Evolutionary conservation across 345 rosid genomes (phyloP).

Genomic region (Mangifera indica): DNA sequence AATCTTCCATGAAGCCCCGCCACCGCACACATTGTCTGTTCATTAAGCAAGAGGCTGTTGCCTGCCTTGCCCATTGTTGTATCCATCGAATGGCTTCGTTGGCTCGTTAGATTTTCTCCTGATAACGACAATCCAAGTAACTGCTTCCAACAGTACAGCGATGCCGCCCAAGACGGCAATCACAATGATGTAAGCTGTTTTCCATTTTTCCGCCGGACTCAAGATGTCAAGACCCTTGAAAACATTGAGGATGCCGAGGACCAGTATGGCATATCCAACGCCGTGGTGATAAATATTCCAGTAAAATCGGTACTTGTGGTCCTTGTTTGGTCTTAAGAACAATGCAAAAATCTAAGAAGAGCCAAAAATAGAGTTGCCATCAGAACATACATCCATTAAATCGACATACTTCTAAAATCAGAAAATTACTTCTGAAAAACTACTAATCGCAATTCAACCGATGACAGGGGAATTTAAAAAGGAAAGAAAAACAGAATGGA

Average conservation of each 20-base stretch:
- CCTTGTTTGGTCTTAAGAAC: slow-evolving; percentile 78
- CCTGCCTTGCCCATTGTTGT: slow-evolving; percentile 39
- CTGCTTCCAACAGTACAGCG: slow-evolving; percentile 55
- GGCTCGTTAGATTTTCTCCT: slow-evolving; percentile 55
- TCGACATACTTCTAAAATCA: background rate
- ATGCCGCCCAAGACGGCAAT: slow-evolving; percentile 54
- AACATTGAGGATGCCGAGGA: slow-evolving; percentile 63
- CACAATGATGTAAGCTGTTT: slow-evolving; percentile 43
- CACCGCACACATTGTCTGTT: background rate
- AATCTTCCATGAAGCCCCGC: background rate
- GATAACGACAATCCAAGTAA: slow-evolving; percentile 71
- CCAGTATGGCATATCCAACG: slow-evolving; percentile 57
- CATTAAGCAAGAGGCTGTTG: slow-evolving; percentile 28
- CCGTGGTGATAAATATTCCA: slow-evolving; percentile 87
- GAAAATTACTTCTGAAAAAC: background rate
- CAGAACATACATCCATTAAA: slow-evolving; percentile 6
- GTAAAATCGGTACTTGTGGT: slow-evolving; percentile 66
- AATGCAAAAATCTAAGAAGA: slow-evolving; percentile 60
- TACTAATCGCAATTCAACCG: background rate
- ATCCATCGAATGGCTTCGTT: slow-evolving; percentile 48
- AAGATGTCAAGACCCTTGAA: slow-evolving; percentile 72
- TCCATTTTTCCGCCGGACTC: slow-evolving; percentile 55
- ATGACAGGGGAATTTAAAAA: background rate
- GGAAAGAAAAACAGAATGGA: background rate
- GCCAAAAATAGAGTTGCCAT: slow-evolving; percentile 9